Evolutionary conservation across 495 filamentous ascomycete genomes (phyloP).

Genomic region (Staphylotrichum tortipilum): DNA sequence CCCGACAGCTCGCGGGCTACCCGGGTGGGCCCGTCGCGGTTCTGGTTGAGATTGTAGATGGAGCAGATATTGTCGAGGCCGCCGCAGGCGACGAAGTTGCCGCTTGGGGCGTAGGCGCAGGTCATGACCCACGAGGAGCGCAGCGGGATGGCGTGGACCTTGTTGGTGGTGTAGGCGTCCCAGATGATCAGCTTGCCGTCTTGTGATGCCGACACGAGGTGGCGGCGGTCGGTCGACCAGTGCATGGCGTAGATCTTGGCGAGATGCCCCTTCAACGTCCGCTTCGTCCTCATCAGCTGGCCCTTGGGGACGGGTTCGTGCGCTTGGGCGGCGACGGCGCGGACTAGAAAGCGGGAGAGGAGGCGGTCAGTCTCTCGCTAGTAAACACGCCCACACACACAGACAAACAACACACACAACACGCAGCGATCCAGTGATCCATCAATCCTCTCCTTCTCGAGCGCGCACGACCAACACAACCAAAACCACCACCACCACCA

Average conservation of each 20-base stretch:
- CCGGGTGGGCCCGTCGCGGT: constrained; percentile 89
- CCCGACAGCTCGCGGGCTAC: constrained; percentile 95
- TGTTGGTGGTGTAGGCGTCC: constrained; percentile 99
- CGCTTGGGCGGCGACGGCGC: constrained; percentile 78
- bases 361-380: constrained; percentile 4
- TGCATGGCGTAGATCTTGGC: constrained; percentile 99
- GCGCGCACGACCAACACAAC: no score
- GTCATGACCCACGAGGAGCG: constrained; percentile 99
- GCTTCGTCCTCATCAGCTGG: constrained; percentile 86
- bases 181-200: constrained; percentile 99
- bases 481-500: no score
- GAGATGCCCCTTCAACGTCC: constrained; percentile 91
- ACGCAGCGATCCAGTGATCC: no score
- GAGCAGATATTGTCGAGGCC: constrained; percentile 99
- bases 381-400: no score
- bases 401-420: no score
- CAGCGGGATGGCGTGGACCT: constrained; percentile 97
- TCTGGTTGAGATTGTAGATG: constrained; percentile 93
- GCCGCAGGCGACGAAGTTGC: constrained; percentile 96
- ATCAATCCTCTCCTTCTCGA: no score
- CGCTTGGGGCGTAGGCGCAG: constrained; percentile 96
- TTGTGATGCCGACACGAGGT: constrained; percentile 95
- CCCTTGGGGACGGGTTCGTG: constrained; percentile 85
- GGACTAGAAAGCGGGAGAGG: constrained; percentile 53
- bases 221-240: constrained; percentile 97